Evolutionary conservation across 2,329 filamentous ascomycete species (phyloP), one percentile per base, ranked within the genome.

Genomic region (Trichoderma sp.): DNA sequence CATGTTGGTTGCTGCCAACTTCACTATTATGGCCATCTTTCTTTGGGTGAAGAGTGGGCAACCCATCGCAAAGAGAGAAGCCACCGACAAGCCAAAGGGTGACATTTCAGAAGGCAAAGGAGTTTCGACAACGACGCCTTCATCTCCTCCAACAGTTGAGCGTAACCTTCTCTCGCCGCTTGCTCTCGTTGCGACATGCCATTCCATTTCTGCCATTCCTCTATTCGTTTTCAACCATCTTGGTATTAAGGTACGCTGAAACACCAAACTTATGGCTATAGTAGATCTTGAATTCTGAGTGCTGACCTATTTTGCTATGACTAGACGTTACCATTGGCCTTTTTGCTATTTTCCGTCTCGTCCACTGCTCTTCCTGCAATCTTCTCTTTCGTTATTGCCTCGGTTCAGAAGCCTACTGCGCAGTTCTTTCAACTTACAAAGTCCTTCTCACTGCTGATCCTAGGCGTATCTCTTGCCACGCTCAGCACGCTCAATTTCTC

Each of bases 401-500:
- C 81, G 28, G 81, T 83, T 73, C 87, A 82, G 77, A 81, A 81
- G 28, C 89, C 90, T 1, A 90, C 89, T 0, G 75, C 81, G 4
- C 93, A 95, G 78, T 91, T 95, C 78, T 90, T 92, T 77, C 88
- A 90, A 62, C 88, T 98, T 66, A 90, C 94, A 74, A 95, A 97
- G 80, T 96, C 92, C 72, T 94, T 98, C 84, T 97, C 94, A 6
- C 89, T 98, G n/a, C 89, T 99, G 14, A 86, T 97, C 11, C 88
- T 98, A 0, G 96, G 96, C 77, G 93, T 98, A 85, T 95, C 94
- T 77, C 90, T 99, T 74, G 95, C 95, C 14, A 92, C 95, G 1
- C 91, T 99, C 14, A 95, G 96, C 3, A 99, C 95, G 0, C 88
- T 99, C 66, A 99, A 99, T 83, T 99, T 99, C 85, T 94, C 92